Conservation (phyloP, 1,284 basidiomycete genomes). For the Xanthoconium separans region DNA sequence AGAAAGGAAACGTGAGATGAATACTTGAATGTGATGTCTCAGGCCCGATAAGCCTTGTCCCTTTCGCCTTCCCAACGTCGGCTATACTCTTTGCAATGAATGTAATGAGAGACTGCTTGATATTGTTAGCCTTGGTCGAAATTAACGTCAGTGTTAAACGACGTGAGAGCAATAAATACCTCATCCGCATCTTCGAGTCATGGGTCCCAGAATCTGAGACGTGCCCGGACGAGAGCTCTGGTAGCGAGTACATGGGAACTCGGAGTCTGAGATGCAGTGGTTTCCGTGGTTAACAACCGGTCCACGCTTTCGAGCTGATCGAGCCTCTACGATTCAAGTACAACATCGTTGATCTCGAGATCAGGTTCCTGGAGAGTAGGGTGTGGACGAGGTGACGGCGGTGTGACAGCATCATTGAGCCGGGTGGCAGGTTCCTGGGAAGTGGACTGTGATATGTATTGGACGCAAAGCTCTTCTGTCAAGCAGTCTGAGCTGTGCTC, state of each 20-base stretch:
- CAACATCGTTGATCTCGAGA: neutral
- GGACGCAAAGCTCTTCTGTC: no score
- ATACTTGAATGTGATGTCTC: neutral
- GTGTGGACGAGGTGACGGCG: neutral
- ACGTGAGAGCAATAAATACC: neutral
- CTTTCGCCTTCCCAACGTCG: neutral
- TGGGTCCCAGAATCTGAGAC: neutral
- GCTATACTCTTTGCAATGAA: slow-evolving; percentile 1
- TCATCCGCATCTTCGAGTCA: neutral
- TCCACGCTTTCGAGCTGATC: neutral
- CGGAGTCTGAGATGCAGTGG: neutral
- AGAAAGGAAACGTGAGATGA: no score
- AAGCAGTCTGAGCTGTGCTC: no score
- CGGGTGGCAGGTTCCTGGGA: no score
- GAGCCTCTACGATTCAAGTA: neutral
- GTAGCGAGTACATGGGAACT: neutral
- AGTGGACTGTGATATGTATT: no score
- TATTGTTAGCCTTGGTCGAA: neutral
- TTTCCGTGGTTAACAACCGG: neutral
- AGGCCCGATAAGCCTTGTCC: neutral
- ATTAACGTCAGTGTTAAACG: neutral
- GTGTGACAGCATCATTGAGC: no score
- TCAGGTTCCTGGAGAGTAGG: neutral
- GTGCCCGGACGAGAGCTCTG: neutral
- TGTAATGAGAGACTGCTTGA: neutral